Evolutionary conservation across 345 rosid genomes (phyloP).

Genomic region (Moricandia moricandioides): DNA sequence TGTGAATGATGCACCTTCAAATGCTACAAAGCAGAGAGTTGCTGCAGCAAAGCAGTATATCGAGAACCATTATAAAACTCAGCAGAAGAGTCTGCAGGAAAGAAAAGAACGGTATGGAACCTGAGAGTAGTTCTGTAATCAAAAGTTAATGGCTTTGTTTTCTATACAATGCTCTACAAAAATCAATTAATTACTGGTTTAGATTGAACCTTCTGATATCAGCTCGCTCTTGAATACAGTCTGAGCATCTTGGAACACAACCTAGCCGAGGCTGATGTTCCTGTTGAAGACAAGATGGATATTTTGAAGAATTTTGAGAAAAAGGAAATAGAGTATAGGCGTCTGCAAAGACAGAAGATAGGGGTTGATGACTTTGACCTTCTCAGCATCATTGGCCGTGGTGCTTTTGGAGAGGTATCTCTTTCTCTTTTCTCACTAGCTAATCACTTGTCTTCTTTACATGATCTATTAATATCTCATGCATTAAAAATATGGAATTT

Average conservation of each 20-base stretch:
- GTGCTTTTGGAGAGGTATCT: conserved; percentile 54
- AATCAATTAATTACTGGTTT: conserved; percentile 7
- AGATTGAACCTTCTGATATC: conserved; percentile 5
- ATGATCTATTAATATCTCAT: neutral
- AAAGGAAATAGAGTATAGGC: conserved; percentile 48
- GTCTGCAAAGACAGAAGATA: conserved; percentile 48
- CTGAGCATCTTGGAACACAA: conserved; percentile 46
- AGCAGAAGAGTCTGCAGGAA: conserved; percentile 47
- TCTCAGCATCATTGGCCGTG: conserved; percentile 49
- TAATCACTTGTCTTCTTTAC: conserved; percentile 2
- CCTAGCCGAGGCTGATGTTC: conserved; percentile 47
- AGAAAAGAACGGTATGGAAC: conserved; percentile 46
- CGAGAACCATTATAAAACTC: conserved; percentile 48
- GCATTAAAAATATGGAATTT: neutral
- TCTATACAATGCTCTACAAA: neutral
- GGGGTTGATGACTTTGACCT: conserved; percentile 52
- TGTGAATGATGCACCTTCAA: conserved; percentile 42
- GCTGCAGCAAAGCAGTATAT: conserved; percentile 48
- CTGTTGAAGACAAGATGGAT: conserved; percentile 45
- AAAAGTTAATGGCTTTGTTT: neutral
- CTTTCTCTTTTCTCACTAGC: conserved; percentile 8
- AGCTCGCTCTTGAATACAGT: conserved; percentile 30
- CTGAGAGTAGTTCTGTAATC: neutral
- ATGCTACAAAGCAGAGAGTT: conserved; percentile 46
- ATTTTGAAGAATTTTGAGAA: conserved; percentile 43